Evolutionary conservation across 2,329 filamentous ascomycete genomes (phyloP), one percentile per base, ranked within the genome.

Genomic region (Apiospora malaysiana): DNA sequence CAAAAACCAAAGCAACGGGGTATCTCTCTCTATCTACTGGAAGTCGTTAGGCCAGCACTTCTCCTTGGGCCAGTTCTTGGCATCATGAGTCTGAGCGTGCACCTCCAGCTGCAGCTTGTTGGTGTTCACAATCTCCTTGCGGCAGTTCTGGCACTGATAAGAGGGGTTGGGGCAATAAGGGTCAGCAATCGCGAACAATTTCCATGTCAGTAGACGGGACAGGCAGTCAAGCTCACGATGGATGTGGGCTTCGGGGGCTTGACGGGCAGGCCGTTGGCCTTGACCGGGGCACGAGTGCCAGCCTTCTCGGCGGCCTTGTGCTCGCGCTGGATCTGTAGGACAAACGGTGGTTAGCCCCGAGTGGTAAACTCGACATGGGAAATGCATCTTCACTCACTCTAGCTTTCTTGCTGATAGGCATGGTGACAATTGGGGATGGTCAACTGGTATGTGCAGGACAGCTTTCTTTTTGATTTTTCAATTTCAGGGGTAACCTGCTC

Each of bases 11-110:
- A 45, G 16, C 42, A 45, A 45, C 42, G 45, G 45, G 45, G 45
- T n/a, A 47, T 37, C 42, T 45, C 42, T 45, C 10, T 45, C 40
- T 42, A 45, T 67, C 27, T 37, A 68, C 66, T 42, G 67, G 72
- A 85, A 86, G 68, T 86, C 85, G 68, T 85, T 85, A 2, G 87
- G 87, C 83, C 85, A 89, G 81, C 87, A 89, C 82, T 88, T 88
- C 82, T 88, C 86, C 82, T 88, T 88, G 0, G 86, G 79, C 87
- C 86, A 88, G 4, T 78, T 71, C 72, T 84, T 84, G 37, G 82
- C 79, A 73, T 84, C 81, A 75, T 89, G 87, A 6, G 85, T 88
- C 68, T 78, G 76, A 16, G 86, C 87, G 74, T 89, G 87, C n/a
- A 83, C 82, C 77, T 86, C 84, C 18, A 88, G 81, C 77, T 87